Conservation (phyloP, 2,329 filamentous ascomycete species). For the Cercospora citrullina region DNA sequence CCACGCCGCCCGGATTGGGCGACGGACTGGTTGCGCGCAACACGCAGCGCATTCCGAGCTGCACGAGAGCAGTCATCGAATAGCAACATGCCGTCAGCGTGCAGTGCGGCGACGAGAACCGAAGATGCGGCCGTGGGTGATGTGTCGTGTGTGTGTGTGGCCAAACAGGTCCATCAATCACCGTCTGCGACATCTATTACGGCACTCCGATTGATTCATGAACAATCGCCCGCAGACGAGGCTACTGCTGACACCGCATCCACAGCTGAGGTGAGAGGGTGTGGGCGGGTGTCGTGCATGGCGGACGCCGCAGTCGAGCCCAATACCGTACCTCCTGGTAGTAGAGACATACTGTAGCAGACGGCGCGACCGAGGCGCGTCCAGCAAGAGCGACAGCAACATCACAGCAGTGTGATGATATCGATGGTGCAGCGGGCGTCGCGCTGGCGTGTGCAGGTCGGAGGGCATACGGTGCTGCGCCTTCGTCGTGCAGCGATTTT, state of each 20-base stretch:
- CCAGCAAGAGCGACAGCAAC: too few relatives aligned
- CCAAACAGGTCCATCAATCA: slow-evolving; percentile 8
- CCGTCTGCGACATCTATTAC: slow-evolving; percentile 9
- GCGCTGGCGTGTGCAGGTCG: background rate
- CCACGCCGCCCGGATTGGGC: slow-evolving; percentile 1
- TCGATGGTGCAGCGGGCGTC: background rate
- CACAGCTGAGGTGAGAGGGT: background rate
- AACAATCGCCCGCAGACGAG: slow-evolving; percentile 13
- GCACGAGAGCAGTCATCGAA: slow-evolving; percentile 20
- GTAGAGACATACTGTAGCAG: too few relatives aligned
- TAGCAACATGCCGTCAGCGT: slow-evolving; percentile 19
- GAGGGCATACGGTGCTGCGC: slow-evolving; percentile 7
- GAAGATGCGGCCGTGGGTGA: slow-evolving; percentile 10
- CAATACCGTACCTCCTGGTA: too few relatives aligned
- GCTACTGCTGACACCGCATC: slow-evolving; percentile 17
- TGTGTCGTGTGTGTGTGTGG: background rate
- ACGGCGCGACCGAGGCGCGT: too few relatives aligned
- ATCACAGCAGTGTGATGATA: background rate
- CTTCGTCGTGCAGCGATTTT: slow-evolving; percentile 8
- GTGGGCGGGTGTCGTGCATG: background rate
- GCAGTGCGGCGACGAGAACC: slow-evolving; percentile 15
- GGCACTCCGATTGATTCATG: slow-evolving; percentile 18
- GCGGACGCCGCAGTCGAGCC: background rate
- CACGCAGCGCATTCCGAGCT: slow-evolving; percentile 9
- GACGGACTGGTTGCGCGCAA: slow-evolving; percentile 14